Evolutionary conservation across 2,329 filamentous ascomycete genomes (phyloP), one percentile per base, ranked within the genome.

Genomic region (Fusarium paranaense): DNA sequence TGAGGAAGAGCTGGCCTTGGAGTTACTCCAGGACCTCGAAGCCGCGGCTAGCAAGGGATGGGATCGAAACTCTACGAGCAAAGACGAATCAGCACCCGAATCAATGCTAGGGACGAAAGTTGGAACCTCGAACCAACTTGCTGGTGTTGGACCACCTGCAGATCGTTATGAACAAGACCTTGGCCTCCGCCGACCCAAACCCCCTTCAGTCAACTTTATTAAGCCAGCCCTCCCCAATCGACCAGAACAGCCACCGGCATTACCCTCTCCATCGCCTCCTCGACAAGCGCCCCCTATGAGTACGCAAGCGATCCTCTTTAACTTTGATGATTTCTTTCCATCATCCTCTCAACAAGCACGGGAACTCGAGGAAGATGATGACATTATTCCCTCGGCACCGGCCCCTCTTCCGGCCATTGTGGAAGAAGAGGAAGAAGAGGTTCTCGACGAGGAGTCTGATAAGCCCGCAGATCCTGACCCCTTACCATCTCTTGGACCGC

Each of bases 261-360:
- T 66, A 25, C 64, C 69, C 14, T 75, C 73, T 11, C 69, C 68
- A 1, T 67, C 67, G 4, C 72, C 64, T 5, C 73, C 74, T 1
- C 72, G 38, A 1, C 78, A 80, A 40, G 52, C 66, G 3, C 82
- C 81, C 4, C 83, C 82, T 2, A 74, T 80, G 27, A 87, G 86
- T 71, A 90, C 88, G 0, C 89, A 90, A 69, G 81, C 85, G 10
- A 89, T 90, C n/a, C 80, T 90, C 10, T 80, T 84, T 45, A 83
- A 88, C 67, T 75, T 87, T 9, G 87, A 89, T 42, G 87, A 89
- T 63, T 85, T 90, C 69, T 87, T 90, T 52, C 88, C 88, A 1
- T 87, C 85, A n/a, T 84, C 87, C 0, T 89, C 88, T 0, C 89
- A 91, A 74, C 87, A 90, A 76, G 83, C 84, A 8, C 83, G 85